phyloP scores from a whole-genome alignment of 2,329 filamentous ascomycete species.

The Aspergillus eucalypticola region DNA sequence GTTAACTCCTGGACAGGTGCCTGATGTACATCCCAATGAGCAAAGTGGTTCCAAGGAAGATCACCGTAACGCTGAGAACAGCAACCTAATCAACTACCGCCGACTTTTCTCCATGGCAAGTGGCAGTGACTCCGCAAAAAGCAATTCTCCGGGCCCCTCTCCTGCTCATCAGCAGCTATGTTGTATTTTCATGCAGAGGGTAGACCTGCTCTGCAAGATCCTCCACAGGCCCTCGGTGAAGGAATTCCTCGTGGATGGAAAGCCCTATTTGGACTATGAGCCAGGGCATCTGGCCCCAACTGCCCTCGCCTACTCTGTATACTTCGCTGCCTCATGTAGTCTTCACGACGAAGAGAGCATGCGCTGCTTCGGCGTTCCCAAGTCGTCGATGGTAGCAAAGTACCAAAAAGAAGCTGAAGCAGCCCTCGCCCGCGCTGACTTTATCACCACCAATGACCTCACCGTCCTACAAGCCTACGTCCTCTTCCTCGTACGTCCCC shows the following conservation, averaged over 20 bases:
- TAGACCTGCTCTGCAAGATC: conserved; percentile 37
- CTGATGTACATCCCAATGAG: not conserved
- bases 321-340: conserved; percentile 30
- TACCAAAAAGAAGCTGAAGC: conserved; percentile 28
- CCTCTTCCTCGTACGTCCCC: conserved; percentile 27
- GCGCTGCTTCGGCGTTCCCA: conserved; percentile 21
- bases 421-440: conserved; percentile 28
- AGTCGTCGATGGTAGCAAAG: conserved; percentile 21
- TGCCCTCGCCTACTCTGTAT: conserved; percentile 28
- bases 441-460: conserved; percentile 34
- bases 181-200: conserved; percentile 29
- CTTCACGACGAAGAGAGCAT: conserved; percentile 26
- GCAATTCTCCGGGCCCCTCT: not conserved
- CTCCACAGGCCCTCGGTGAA: conserved; percentile 32
- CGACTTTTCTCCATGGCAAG: conserved; percentile 18
- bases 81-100: conserved; percentile 2
- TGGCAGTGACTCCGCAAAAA: not conserved
- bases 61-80: not conserved
- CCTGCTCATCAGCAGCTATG: conserved; percentile 17
- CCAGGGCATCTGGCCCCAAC: conserved; percentile 27
- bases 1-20: not conserved
- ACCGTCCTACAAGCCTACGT: conserved; percentile 37
- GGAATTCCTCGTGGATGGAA: conserved; percentile 26
- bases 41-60: not conserved
- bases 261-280: conserved; percentile 34